These are phyloP conservation scores for Pecoramyces ruminantium DNA, from an alignment of 192 early-diverging fungal genomes.

Conservation along the genomic window DNA sequence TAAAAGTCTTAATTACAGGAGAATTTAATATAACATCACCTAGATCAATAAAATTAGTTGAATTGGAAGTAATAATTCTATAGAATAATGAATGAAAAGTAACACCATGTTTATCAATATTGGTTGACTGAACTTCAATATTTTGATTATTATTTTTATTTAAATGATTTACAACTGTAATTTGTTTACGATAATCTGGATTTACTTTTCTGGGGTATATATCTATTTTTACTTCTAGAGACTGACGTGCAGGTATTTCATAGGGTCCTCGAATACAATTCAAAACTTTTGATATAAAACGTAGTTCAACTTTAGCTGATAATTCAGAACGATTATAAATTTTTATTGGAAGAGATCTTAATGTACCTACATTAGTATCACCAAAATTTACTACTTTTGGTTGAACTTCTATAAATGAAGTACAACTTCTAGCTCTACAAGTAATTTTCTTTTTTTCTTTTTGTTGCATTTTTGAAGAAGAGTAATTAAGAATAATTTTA, in stretches of 20 bases:
- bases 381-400: constrained; percentile 85
- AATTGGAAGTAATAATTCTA: constrained; percentile 64
- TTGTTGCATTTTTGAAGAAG: constrained; percentile 10
- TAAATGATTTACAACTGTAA: constrained; percentile 77
- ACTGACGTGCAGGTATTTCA: constrained; percentile 56
- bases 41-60: constrained; percentile 90
- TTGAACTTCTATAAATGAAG: constrained; percentile 72
- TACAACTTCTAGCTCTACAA: constrained; percentile 81
- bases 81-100: constrained; percentile 96
- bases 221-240: constrained; percentile 69
- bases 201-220: constrained; percentile 97
- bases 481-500: constrained; percentile 48
- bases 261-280: constrained; percentile 56
- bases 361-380: constrained; percentile 81
- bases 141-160: constrained; percentile 80
- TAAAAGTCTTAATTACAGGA: constrained; percentile 55
- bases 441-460: constrained; percentile 62
- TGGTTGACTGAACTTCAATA: constrained; percentile 78
- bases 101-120: constrained; percentile 91
- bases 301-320: constrained; percentile 60
- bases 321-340: constrained; percentile 78
- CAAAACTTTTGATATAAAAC: constrained; percentile 84
- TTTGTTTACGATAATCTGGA: constrained; percentile 89
- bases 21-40: constrained; percentile 74
- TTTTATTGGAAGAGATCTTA: constrained; percentile 68